Evolutionary conservation across 2,329 filamentous ascomycete species (phyloP), one percentile per base, ranked within the genome.

Genomic region (Rutstroemia sp.): DNA sequence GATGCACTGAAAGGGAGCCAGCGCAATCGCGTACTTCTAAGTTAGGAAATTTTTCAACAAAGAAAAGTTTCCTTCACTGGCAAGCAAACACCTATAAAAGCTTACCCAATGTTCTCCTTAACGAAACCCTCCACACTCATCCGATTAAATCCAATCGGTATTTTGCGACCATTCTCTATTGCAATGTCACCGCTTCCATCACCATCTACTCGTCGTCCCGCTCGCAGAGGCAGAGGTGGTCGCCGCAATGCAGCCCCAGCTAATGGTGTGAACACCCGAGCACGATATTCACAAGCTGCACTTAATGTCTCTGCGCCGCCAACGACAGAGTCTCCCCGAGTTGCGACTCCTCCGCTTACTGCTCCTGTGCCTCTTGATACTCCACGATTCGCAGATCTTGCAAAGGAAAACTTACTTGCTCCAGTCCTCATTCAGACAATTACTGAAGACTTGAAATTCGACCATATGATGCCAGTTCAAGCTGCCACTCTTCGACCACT

Each of bases 401-500:
- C 68, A 48, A 71, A 69, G 23, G 67, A 71, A 52, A 72, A 70
- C 58, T 66, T 76, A 21, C 72, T 80, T 39, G 68, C 80, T 62
- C 75, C 75, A 2, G 65, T 71, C 34, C 67, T 82, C 44, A 67
- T 82, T 19, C 62, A 76, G 63, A 74, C 86, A 25, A 84, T 99
- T 64, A 87, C 81, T 1, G 64, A 80, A 5, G 80, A 83, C 52
- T 88, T 97, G 85, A 75, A 79, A 27, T 86, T 96, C 64, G 80
- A 87, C 50, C 82, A 77, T 42, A 97, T 99, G 94, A 97, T 92
- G 21, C 87, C 94, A 21, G 92, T 99, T 14, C 94, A 99, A 72
- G 78, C 83, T 48, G 80, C 86, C 69, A 95, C 92, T 12, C 91
- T 99, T 68, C 83, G 83, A 58, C 80, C 89, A 56, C 89, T 88